These are phyloP conservation scores for Fusarium sterilihyphosum DNA, from an alignment of 2,329 filamentous ascomycete species.

Conservation along the genomic window DNA sequence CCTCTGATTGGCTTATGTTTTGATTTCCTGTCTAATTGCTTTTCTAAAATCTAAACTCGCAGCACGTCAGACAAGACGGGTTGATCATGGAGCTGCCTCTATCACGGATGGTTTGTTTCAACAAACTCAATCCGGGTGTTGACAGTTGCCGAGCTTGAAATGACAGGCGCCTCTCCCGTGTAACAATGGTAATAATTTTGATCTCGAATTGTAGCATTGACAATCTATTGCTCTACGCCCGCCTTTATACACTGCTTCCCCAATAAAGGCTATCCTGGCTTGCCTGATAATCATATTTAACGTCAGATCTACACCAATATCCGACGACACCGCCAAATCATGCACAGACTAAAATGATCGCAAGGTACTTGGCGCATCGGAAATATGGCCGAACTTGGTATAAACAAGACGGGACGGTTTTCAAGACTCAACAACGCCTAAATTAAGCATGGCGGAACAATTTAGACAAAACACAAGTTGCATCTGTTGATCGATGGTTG, in stretches of 20 bases:
- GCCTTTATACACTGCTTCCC: background rate
- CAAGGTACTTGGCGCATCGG: constrained; percentile 34
- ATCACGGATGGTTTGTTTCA: constrained; percentile 18
- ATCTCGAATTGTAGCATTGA: background rate
- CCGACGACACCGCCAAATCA: constrained; percentile 34
- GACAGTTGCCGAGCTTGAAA: background rate
- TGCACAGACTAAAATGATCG: constrained; percentile 29
- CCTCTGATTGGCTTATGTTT: constrained; percentile 12
- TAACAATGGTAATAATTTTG: constrained; percentile 1
- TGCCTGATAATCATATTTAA: constrained; percentile 3
- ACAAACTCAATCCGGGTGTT: background rate
- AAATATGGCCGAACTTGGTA: constrained; percentile 30
- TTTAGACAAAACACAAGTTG: constrained; percentile 10
- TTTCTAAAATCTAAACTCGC: constrained; percentile 10
- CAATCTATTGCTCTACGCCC: background rate
- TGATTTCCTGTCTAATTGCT: constrained; percentile 8
- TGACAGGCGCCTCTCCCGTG: constrained; percentile 6
- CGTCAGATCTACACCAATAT: constrained; percentile 31
- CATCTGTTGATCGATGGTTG: constrained; percentile 27
- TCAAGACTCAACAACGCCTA: constrained; percentile 14
- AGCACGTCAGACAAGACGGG: constrained; percentile 11
- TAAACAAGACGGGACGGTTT: constrained; percentile 16
- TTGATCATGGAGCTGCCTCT: constrained; percentile 10
- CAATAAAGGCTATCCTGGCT: background rate
- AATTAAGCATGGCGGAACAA: constrained; percentile 5